Evolutionary conservation across 495 filamentous ascomycete species (phyloP), one percentile per base, ranked within the genome.

Genomic region (Podospora bellae-mahoneyi): DNA sequence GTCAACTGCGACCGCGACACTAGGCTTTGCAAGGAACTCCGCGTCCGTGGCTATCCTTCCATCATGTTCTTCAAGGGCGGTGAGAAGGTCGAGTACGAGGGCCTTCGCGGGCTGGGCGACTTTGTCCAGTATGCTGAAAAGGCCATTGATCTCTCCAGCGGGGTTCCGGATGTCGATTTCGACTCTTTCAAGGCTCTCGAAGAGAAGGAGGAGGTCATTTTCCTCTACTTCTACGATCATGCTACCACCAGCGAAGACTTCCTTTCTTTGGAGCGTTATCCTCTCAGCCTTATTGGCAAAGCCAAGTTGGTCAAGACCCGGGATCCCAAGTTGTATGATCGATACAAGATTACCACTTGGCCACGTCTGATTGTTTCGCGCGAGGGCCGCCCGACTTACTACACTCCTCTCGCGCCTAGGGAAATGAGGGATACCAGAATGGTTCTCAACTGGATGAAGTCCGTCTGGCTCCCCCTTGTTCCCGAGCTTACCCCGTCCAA

Each of bases 391-490:
- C 89, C 94, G 62, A 95, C 87, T 9, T 96, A 96, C 75, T 99
- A 95, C 78, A 89, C 86, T 48, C 90, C 88, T 18, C 83, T 98
- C 20, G 87, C 91, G 1, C 95, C 95, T 2, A 86, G 88, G 69
- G 92, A 96, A 66, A 97, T 97, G 91, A 87, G 95, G 59, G 93
- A 98, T 70, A 89, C 89, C 68, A 84, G 87, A 34, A 84, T 89
- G 74, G 85, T 99, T 19, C 85, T 97, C 2, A 83, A 82, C 66
- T 99, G 95, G 95, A 97, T 98, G 94, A 90, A 90, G 69, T 91
- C 87, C 20, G 92, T 96, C 26, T 99, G 96, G 96, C 84, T 97
- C 39, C 95, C 95, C n/a, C 94, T 99, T 65, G 92, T 99, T 19
- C 95, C 95, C 3, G 95, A 99, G 75, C 86, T 99, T 28, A 96